Evolutionary conservation across 2,329 filamentous ascomycete genomes (phyloP), one percentile per base, ranked within the genome.

Genomic region (Colletotrichum chrysophilum): DNA sequence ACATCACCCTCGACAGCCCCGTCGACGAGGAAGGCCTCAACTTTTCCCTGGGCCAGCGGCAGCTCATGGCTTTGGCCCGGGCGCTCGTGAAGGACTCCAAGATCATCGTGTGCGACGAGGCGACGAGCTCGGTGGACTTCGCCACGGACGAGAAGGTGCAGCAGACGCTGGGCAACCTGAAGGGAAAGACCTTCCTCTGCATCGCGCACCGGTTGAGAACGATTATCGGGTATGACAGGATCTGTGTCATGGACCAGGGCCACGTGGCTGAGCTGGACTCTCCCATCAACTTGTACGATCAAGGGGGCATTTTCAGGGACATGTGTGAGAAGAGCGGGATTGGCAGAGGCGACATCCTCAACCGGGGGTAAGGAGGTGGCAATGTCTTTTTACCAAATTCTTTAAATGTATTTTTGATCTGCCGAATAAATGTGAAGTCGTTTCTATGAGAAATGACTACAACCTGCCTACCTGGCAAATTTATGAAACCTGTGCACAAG

Each of bases 181-280:
- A 69, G 87, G 87, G 6, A 12, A 61, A 61, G 58, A 93, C 92
- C 2, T 83, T 94, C 24, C 93, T 84, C 94, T 95, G 74, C 93
- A 94, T 95, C 81, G 93, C 93, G 21, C 71, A 79, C 36, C 71
- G 79, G 7, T 73, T 81, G 9, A 90, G 91, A 81, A 95, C 93
- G 0, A 94, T 95, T 74, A 91, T 95, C 71, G 88, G 89, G 38
- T 95, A 95, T 80, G 93, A 95, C 81, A 88, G 93, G 16, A 94
- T 95, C 77, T 92, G 92, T 75, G 94, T 95, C 66, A 93, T 96
- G 92, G 93, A 95, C 77, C 85, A 89, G 69, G 94, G 94, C 2
- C 81, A 83, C 18, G 93, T 95, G 78, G 91, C 90, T 1, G 93
- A 95, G 84, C 83, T 94, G 73, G 93, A 92, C 79, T 86, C 87